Evolutionary conservation across 805 yeast genomes (phyloP).

Genomic region (Lipomyces yamadae): DNA sequence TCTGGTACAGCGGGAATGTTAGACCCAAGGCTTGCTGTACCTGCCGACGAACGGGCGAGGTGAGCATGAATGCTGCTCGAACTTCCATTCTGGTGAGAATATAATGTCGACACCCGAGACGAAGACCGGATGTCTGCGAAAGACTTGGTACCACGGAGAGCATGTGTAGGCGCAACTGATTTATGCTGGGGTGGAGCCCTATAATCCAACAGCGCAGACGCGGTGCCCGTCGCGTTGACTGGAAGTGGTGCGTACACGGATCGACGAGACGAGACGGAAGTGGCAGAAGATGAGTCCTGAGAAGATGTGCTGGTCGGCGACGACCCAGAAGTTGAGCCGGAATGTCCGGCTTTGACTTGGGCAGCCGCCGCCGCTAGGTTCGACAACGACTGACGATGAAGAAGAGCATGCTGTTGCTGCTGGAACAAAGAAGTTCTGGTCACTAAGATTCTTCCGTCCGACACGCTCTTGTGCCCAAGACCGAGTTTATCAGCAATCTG

Average conservation of each 20-base stretch:
- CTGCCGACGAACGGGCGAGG: conserved; percentile 2
- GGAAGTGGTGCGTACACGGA: conserved; percentile 24
- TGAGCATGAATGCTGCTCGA: conserved; percentile 20
- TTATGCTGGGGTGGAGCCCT: conserved; percentile 8
- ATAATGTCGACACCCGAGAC: conserved; percentile 26
- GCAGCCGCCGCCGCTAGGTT: background rate
- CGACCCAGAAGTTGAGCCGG: background rate
- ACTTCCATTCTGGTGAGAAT: conserved; percentile 29
- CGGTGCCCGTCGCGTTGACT: conserved; percentile 16
- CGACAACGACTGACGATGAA: conserved; percentile 4
- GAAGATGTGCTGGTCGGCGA: background rate
- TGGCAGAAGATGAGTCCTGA: background rate
- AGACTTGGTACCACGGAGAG: conserved; percentile 39
- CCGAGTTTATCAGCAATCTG: conserved; percentile 69
- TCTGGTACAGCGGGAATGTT: conserved; percentile 29
- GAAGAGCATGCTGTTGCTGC: conserved; percentile 15
- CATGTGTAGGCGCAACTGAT: conserved; percentile 22
- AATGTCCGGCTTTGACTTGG: background rate
- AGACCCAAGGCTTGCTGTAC: background rate
- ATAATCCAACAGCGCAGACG: conserved; percentile 27
- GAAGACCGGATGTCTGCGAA: conserved; percentile 45
- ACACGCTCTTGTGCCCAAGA: conserved; percentile 47
- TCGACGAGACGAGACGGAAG: conserved; percentile 7
- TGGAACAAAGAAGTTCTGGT: conserved; percentile 43
- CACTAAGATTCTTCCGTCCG: conserved; percentile 46